Evolutionary conservation across 345 rosid genomes (phyloP), one percentile per base, ranked within the genome.

Genomic region (Eucalyptus sp.): DNA sequence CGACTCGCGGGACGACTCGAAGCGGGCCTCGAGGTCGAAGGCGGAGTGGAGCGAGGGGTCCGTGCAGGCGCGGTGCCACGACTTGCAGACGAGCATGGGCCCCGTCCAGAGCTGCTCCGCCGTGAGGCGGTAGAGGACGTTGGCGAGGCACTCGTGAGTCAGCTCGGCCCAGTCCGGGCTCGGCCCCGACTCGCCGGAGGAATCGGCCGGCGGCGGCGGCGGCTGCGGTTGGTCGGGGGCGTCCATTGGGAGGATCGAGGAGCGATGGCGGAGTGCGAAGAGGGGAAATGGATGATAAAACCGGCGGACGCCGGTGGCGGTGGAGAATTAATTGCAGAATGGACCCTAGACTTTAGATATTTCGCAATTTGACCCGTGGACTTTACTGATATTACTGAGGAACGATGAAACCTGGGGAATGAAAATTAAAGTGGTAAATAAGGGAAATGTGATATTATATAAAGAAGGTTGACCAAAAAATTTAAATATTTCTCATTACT

Each of bases 31-130:
- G 85, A 97, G 95, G 92, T 97, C 96, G 95, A 97, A 94, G 27
- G 50, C 51, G 51, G 93, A 68, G 94, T 95, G 91, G 86, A 97
- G 95, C 86, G 92, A 92, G n/a, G 96, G 95, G 91, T 96, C 98
- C 90, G 92, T 90, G 95, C 91, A 93, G 86, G 94, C 95, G 84
- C 66, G 89, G 54, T 92, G 94, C 99, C 98, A 97, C 24, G 96
- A 91, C 86, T 94, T 96, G 93, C 97, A 91, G 14, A 92, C 98
- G 62, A 96, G 84, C 96, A 97, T 93, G 79, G 99, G 93, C 29
- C 99, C 99, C 2, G 79, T 95, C 99, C 98, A 96, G 91, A 95
- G 95, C 76, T 95, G 94, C 86, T 93, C 93, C 37, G 93, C 31
- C 33, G 94, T 89, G 86, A 97, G 96, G 71, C 98, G 93, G 1